phyloP scores from a whole-genome alignment of 768 basidiomycete genomes.

The Pilatotrama ljubarskyi region DNA sequence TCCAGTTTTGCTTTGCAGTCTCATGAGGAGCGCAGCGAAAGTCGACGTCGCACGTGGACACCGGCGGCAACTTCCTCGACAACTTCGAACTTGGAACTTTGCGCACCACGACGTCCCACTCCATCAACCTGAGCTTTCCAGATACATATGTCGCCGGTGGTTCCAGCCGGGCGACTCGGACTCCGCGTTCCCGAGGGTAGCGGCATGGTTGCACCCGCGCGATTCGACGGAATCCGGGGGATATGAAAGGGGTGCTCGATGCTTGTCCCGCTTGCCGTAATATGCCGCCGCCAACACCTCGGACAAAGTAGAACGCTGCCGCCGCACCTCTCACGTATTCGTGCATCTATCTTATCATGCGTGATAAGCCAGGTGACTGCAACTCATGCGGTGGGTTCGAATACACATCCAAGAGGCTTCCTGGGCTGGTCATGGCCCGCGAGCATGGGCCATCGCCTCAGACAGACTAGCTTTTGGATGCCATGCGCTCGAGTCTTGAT shows the following conservation, averaged over 20 bases:
- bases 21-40: no score
- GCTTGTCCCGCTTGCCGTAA: not conserved
- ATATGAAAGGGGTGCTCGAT: not conserved
- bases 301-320: conserved; percentile 5
- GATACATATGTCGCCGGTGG: no score
- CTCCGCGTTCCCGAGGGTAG: not conserved
- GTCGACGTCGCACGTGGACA: no score
- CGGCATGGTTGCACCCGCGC: not conserved
- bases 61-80: no score
- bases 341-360: conserved; percentile 9
- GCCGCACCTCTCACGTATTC: not conserved
- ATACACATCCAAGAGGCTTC: not conserved
- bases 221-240: not conserved
- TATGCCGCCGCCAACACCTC: conserved; percentile 3
- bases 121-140: no score
- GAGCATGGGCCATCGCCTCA: not conserved
- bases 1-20: no score
- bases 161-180: not conserved
- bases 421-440: not conserved
- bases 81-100: no score
- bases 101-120: no score
- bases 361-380: conserved; percentile 11
- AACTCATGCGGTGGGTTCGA: not conserved
- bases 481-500: not conserved
- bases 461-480: not conserved